phyloP scores from a whole-genome alignment of 1,284 basidiomycete genomes.

The Cerrena zonata region DNA sequence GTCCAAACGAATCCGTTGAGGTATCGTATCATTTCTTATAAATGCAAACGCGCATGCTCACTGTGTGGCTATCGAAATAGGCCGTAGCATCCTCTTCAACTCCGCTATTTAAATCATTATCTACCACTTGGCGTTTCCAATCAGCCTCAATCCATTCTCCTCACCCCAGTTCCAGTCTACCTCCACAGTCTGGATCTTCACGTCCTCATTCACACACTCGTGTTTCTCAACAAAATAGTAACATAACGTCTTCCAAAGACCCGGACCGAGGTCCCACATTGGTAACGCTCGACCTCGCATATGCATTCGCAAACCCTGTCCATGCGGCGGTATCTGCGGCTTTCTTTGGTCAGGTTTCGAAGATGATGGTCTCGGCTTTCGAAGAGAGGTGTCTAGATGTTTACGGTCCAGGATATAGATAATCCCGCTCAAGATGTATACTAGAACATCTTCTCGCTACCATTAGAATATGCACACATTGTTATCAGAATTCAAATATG shows the following conservation, averaged over 20 bases:
- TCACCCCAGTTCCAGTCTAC: constrained; percentile 28
- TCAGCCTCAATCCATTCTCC: constrained; percentile 44
- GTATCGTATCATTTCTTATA: constrained; percentile 51
- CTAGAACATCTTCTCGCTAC: too few species aligned
- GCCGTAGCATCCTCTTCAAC: constrained; percentile 78
- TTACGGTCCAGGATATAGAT: constrained; percentile 45
- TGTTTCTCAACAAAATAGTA: not conserved
- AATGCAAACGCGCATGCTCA: too few species aligned
- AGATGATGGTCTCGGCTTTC: constrained; percentile 88
- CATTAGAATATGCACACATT: too few species aligned
- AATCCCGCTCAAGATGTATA: too few species aligned
- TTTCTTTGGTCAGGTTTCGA: constrained; percentile 83
- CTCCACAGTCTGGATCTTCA: constrained; percentile 1
- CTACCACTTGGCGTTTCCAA: constrained; percentile 77
- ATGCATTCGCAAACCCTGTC: constrained; percentile 82
- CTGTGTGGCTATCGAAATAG: constrained; percentile 26
- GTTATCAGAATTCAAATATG: too few species aligned
- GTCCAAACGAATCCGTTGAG: constrained; percentile 71
- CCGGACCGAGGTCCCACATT: constrained; percentile 49
- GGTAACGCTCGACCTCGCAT: constrained; percentile 77
- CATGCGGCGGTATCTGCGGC: constrained; percentile 77
- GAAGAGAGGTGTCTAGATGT: constrained; percentile 73
- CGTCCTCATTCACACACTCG: constrained; percentile 1
- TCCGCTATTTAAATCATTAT: constrained; percentile 80
- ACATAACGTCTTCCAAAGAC: constrained; percentile 14